Evolutionary conservation across 1,284 basidiomycete species (phyloP), one percentile per base, ranked within the genome.

Genomic region (Cryptococcus maquisensis): DNA sequence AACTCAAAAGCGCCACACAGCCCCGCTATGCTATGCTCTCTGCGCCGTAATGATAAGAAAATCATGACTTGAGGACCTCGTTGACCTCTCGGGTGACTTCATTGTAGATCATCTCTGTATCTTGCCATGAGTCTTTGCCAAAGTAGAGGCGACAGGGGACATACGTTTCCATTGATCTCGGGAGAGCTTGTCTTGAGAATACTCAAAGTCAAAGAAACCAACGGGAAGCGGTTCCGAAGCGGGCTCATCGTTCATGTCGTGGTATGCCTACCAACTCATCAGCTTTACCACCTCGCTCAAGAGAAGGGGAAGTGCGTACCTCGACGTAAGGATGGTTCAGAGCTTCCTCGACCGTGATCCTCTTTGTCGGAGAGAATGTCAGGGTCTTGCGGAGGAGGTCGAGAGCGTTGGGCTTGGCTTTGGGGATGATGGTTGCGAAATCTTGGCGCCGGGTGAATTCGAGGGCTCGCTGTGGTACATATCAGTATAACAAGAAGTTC

Each of bases 241-340:
- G 0, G 90, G 90, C 72, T 95, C 92, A 71, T 96, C 92, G 21
- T 83, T 82, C 3, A 87, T 84, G 71, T 96, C 92, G 65, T 95
- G 91, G 72, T 94, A 94, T 1, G 90, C 85, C 86, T 87, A 57
- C 41, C 8, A 15, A 35, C n/a, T 49, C 13, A 40, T 46, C 55
- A 48, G 35, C 57, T 58, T 68, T 60, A 48, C 21, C 38, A 26
- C 24, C 39, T 23, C 24, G 1, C 28, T 26, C 20, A 7, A 23
- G 18, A 21, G n/a, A 24, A 24, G 8, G 40, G 10, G 9, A 7
- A 66, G 55, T 23, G 69, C 79, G 50, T 42, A 83, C 88, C 76
- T 87, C 83, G 21, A 98, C 81, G 75, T 98, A 98, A 0, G 95
- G 92, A 76, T 98, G 96, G 61, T 84, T 82, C 51, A 98, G 80